Conservation (phyloP, 2,329 filamentous ascomycete genomes). For the Teratosphaeriaceae sp. region DNA sequence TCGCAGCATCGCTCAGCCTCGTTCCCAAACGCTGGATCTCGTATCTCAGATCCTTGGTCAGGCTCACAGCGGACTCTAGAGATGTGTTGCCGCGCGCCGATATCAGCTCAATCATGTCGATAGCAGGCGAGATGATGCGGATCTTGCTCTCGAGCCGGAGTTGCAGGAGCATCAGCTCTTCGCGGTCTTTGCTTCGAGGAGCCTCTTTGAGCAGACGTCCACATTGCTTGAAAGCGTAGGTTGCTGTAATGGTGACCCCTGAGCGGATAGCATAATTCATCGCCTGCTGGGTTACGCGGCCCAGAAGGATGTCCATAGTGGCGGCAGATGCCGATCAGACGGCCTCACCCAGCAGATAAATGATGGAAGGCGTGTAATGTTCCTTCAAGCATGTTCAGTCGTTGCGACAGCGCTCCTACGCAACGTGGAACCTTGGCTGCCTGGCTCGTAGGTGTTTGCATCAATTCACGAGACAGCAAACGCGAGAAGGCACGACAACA, state of each 20-base stretch:
- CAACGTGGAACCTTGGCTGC: not conserved
- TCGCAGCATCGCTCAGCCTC: constrained; percentile 63
- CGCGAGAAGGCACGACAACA: not conserved
- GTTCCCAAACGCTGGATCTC: constrained; percentile 77
- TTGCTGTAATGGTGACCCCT: constrained; percentile 77
- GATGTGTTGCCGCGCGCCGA: constrained; percentile 70
- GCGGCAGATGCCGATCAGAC: not conserved
- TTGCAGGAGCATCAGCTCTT: constrained; percentile 68
- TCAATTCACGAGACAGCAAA: not conserved
- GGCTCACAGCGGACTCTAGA: constrained; percentile 74
- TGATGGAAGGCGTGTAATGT: not conserved
- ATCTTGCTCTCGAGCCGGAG: constrained; percentile 78
- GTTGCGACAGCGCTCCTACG: no score
- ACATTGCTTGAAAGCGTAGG: constrained; percentile 78
- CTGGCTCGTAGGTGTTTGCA: not conserved
- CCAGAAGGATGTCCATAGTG: constrained; percentile 63
- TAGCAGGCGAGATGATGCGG: constrained; percentile 82
- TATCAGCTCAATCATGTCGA: constrained; percentile 87
- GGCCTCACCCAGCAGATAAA: not conserved
- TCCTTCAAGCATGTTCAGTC: not conserved
- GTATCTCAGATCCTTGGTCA: constrained; percentile 75
- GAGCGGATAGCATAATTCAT: constrained; percentile 90
- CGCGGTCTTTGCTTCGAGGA: constrained; percentile 60
- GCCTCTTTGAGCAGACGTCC: constrained; percentile 68
- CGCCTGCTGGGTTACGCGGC: constrained; percentile 66